Evolutionary conservation across 257 asterid genomes (phyloP).

Genomic region (Agastache rugosa): DNA sequence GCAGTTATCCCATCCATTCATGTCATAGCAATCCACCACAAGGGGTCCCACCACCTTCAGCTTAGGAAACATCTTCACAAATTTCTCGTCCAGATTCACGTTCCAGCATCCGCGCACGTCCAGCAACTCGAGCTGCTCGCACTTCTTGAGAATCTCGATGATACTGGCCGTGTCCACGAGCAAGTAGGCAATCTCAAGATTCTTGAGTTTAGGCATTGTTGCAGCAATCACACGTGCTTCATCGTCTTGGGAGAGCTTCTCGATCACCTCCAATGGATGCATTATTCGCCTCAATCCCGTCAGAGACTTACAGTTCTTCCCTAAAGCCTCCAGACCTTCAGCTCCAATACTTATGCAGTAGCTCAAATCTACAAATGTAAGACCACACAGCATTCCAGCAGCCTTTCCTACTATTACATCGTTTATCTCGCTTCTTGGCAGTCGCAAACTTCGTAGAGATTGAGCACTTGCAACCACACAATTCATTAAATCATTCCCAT

Average conservation of each 20-base stretch:
- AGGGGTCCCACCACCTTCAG: constrained; percentile 71
- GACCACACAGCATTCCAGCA: constrained; percentile 47
- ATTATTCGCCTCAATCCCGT: constrained; percentile 63
- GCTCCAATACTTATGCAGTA: constrained; percentile 80
- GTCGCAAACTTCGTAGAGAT: constrained; percentile 56
- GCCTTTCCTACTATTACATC: constrained; percentile 52
- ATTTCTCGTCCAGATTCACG: constrained; percentile 64
- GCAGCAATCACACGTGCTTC: constrained; percentile 81
- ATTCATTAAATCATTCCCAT: no score
- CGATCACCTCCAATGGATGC: constrained; percentile 75
- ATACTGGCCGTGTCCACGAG: constrained; percentile 61
- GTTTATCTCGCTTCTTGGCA: constrained; percentile 67
- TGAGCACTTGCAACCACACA: constrained; percentile 66
- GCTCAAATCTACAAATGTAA: constrained; percentile 81
- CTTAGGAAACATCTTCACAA: constrained; percentile 50
- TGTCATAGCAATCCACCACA: constrained; percentile 58
- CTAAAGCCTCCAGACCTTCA: constrained; percentile 63
- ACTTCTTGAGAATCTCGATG: constrained; percentile 58
- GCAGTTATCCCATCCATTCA: constrained; percentile 65
- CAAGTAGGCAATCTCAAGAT: constrained; percentile 83
- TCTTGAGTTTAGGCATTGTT: constrained; percentile 79
- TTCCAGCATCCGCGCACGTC: constrained; percentile 88
- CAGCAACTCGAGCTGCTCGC: constrained; percentile 65
- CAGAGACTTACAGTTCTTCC: constrained; percentile 68
- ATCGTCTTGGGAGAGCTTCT: constrained; percentile 68